Evolutionary conservation across 78 protist genomes (phyloP), one percentile per base, ranked within the genome.

Genomic region (Emiliania huxleyi): DNA sequence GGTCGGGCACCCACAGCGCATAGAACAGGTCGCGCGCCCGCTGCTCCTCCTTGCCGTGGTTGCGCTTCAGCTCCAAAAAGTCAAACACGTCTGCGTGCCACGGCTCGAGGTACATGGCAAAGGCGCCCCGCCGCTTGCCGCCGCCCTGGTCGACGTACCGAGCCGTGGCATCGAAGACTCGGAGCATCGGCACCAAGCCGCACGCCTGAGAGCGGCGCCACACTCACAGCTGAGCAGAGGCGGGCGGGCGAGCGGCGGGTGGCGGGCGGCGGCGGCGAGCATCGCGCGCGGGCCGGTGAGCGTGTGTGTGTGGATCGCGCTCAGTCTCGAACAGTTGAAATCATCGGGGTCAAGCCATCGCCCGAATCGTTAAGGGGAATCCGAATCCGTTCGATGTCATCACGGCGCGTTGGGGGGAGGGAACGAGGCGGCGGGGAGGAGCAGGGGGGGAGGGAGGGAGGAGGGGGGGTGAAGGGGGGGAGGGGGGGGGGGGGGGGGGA

Each of bases 21-120:
- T 96, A 97, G 96, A 99, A 99, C 33, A 99, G 96, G 91, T 99
- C 99, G 26, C 99, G 95, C 21, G 99, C 99, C 33, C 99, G 97
- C 83, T 21, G 2, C 85, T 92, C 95, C 90, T 95, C 94, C 52
- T 52, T 37, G 33, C 95, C 94, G 83, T 15, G 45, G 96, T 94
- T 94, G 93, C 92, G 92, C 69, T 92, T 88, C 69, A 94, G 90
- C 1, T 94, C 94, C 69, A 92, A 43, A 33, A 98, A 99, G 45
- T 96, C 98, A 38, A 95, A 93, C 43, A 99, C 88, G 79, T 99
- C 99, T 0, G 99, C 96, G 94, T 99, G 99, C 99, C 99, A 99
- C 69, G 99, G 99, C 94, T 99, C 99, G 40, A 99, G 96, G 95
- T 99, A 99, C 40, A 98, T 93, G 37, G 99, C 99, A 94, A 99